Base-by-base conservation (phyloP, 1,139 yeast species). In the Dujonia santamariae region DNA sequence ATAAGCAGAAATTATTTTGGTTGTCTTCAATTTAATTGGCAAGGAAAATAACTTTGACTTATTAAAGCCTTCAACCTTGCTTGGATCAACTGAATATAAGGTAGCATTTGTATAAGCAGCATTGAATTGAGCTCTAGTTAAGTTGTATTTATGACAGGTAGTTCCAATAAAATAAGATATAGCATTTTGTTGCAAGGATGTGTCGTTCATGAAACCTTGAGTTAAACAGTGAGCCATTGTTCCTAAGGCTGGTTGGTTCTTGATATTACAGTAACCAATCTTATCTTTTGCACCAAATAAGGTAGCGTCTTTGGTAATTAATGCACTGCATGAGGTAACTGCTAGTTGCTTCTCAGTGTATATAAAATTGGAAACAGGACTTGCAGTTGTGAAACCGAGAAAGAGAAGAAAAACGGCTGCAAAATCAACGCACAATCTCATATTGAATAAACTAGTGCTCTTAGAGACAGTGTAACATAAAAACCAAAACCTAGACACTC, bases 41-140 rank as follows among this genome's bases (percentile, higher is more conserved):
- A 47, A 51, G 41, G 56, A 42, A 48, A 57, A 72, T 3, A 45
- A 17, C 35, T 53, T 49, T 3, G 56, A 51, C 9, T 39, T 32
- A 37, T 53, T 55, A 41, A 57, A 66, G 14, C 46, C 45, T 27
- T 56, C 62, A 4, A 51, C 52, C 2, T 56, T 53, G 22, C 50
- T 49, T 39, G 51, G 49, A 19, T 51, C 44, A 8, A 53, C 54
- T 43, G 61, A 50, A 43, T 55, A 53, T 6, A 48, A 30, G 11
- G 72, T 59, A 12, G 74, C 74, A 43, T 67, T 67, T 8, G 53
- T 40, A 36, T 51, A 65, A n/a, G 72, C 52, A 12, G 43, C 55
- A 13, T 53, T 35, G 37, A 61, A 56, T 16, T 54, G 45, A 14
- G 46, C 50, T 32, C 47, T 47, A 8, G 72, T 61, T 37, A 67